These are phyloP conservation scores for Auricularia sp. DNA, from an alignment of 768 basidiomycete genomes.

Conservation along the genomic window DNA sequence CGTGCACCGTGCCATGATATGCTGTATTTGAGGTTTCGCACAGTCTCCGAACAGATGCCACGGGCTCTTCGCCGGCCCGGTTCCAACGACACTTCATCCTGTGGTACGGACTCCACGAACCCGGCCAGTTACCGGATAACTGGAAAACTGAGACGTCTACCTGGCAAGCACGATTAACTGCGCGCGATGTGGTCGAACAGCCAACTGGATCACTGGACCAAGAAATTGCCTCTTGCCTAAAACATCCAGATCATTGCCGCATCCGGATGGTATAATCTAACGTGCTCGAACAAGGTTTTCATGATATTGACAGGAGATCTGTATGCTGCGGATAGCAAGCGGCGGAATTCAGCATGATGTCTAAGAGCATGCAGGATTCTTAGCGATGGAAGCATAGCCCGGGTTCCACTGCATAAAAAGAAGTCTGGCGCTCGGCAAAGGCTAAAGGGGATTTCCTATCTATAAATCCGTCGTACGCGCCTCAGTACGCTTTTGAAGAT, in stretches of 20 bases:
- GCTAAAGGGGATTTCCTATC: no score
- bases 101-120: no score
- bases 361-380: not conserved
- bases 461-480: no score
- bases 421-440: not conserved
- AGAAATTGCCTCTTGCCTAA: not conserved
- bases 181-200: no score
- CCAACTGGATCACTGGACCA: no score
- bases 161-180: no score
- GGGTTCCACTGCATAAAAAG: not conserved
- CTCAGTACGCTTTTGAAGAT: not conserved
- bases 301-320: not conserved
- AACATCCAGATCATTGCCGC: not conserved
- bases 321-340: not conserved
- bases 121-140: no score
- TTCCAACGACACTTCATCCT: no score
- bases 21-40: not conserved
- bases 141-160: no score
- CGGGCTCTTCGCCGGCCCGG: no score
- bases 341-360: not conserved
- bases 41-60: no score
- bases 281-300: not conserved
- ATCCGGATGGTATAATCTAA: not conserved
- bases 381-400: not conserved
- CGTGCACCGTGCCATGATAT: not conserved